phyloP scores from a whole-genome alignment of 2,329 filamentous ascomycete species.

The Fusarium zealandicum region DNA sequence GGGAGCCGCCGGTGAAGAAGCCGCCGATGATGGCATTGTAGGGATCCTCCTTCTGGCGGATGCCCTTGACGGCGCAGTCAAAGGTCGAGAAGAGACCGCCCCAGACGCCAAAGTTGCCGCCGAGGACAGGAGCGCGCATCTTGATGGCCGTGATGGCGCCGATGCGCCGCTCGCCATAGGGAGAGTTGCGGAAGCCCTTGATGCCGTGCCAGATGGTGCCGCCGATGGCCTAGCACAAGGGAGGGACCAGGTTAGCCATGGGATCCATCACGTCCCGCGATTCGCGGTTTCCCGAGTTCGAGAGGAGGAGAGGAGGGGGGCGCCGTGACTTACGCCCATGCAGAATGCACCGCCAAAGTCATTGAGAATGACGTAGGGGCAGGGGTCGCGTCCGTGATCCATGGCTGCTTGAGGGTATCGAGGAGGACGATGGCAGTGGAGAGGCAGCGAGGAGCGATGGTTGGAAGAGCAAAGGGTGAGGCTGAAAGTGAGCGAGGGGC shows the following conservation, averaged over 20 bases:
- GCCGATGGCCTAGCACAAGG: slow-evolving; percentile 66
- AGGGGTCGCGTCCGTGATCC: slow-evolving; percentile 97
- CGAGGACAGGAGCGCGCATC: slow-evolving; percentile 92
- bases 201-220: slow-evolving; percentile 95
- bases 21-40: slow-evolving; percentile 98
- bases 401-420: slow-evolving; percentile 54
- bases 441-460: slow-evolving; percentile 6
- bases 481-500: slow-evolving; percentile 14
- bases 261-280: neutral
- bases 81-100: slow-evolving; percentile 95
- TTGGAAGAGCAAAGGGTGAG: slow-evolving; percentile 12
- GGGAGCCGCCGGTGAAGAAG: slow-evolving; percentile 92
- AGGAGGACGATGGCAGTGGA: slow-evolving; percentile 2
- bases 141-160: slow-evolving; percentile 97
- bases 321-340: slow-evolving; percentile 78
- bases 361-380: slow-evolving; percentile 94
- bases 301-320: neutral
- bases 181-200: slow-evolving; percentile 90
- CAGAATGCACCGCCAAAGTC: slow-evolving; percentile 97
- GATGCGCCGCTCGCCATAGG: slow-evolving; percentile 93
- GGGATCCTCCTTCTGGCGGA: slow-evolving; percentile 95
- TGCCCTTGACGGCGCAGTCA: slow-evolving; percentile 94
- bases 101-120: slow-evolving; percentile 98
- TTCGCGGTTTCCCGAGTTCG: slow-evolving; percentile 10
- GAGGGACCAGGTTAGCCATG: slow-evolving; percentile 29